Evolutionary conservation across 2,329 filamentous ascomycete genomes (phyloP).

Genomic region (Zymoseptoria tritici): DNA sequence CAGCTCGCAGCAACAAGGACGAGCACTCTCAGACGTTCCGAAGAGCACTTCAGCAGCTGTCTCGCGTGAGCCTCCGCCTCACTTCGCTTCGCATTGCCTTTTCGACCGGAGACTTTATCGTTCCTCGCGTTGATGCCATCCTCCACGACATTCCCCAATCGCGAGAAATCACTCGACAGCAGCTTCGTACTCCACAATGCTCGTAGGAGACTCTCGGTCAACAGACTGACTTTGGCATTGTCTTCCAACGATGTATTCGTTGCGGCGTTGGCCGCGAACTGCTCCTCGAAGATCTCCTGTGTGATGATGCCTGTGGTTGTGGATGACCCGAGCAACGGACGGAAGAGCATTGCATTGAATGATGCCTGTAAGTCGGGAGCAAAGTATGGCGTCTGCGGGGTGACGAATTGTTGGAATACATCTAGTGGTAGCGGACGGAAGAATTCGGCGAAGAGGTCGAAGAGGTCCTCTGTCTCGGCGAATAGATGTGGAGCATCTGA

Average conservation of each 20-base stretch:
- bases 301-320: conserved; percentile 39
- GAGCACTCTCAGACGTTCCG: conserved; percentile 21
- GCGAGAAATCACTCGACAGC: conserved; percentile 3
- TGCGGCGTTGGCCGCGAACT: conserved; percentile 60
- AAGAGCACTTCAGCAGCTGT: conserved; percentile 27
- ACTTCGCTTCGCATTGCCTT: conserved; percentile 33
- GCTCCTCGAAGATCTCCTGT: conserved; percentile 46
- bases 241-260: conserved; percentile 54
- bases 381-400: conserved; percentile 33
- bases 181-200: conserved; percentile 36
- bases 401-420: conserved; percentile 51
- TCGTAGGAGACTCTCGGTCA: conserved; percentile 59
- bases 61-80: conserved; percentile 32
- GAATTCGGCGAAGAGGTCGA: conserved; percentile 50
- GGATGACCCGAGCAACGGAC: conserved; percentile 40
- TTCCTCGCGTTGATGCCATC: conserved; percentile 47
- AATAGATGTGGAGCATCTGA: conserved; percentile 33
- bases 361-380: conserved; percentile 38
- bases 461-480: conserved; percentile 49
- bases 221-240: conserved; percentile 64
- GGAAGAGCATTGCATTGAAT: conserved; percentile 48
- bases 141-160: conserved; percentile 36
- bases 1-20: conserved; percentile 6
- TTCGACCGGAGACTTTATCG: conserved; percentile 39
- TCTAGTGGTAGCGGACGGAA: conserved; percentile 53